Evolutionary conservation across 441 rosid genomes (phyloP).

Genomic region (Erysimum cheiri): DNA sequence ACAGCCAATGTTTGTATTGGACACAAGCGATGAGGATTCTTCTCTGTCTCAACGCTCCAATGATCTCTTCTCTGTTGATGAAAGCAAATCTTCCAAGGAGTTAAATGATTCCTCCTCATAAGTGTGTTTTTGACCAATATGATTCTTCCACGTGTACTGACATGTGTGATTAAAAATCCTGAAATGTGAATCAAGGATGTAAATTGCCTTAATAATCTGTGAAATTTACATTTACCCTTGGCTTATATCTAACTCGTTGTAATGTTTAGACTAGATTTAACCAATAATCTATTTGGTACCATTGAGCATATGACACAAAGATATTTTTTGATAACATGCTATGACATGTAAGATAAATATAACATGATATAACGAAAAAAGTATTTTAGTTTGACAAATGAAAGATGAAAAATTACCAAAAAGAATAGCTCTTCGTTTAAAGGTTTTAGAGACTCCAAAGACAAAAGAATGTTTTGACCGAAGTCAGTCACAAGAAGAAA

Average conservation of each 20-base stretch:
- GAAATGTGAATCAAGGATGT: constrained; percentile 6
- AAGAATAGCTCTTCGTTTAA: background rate
- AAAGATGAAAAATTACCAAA: background rate
- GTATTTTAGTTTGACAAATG: background rate
- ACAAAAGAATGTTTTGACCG: background rate
- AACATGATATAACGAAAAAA: background rate
- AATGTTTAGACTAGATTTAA: no score
- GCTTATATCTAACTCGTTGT: no score
- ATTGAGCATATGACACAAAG: no score
- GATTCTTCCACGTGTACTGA: background rate
- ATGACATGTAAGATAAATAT: no score
- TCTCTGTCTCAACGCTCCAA: constrained; percentile 37
- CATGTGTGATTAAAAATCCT: background rate
- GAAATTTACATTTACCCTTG: no score
- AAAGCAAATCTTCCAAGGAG: constrained; percentile 23
- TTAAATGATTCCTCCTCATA: constrained; percentile 28
- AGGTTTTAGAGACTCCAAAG: background rate
- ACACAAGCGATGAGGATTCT: constrained; percentile 44
- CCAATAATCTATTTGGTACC: no score
- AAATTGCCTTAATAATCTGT: background rate
- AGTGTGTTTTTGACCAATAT: constrained; percentile 7
- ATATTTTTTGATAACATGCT: no score
- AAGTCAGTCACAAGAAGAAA: background rate
- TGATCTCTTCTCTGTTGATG: constrained; percentile 32
- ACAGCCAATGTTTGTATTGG: constrained; percentile 21